phyloP scores from a whole-genome alignment of 306 rosid genomes.

The Rosa lucieae region DNA sequence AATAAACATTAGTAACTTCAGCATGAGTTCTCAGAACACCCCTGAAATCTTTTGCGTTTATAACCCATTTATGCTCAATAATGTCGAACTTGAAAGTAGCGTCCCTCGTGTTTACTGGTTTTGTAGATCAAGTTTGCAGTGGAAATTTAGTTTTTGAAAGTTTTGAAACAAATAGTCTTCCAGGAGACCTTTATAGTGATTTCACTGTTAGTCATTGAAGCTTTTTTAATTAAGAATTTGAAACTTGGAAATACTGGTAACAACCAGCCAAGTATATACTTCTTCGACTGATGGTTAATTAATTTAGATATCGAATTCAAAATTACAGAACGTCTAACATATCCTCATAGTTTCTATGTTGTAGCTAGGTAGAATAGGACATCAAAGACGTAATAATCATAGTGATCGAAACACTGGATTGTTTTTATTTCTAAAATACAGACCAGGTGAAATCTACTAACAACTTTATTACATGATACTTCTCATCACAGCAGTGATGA shows the following conservation, averaged over 20 bases:
- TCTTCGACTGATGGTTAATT: background rate
- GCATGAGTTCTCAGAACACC: background rate
- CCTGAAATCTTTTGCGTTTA: background rate
- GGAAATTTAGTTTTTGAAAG: background rate
- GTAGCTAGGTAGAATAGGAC: background rate
- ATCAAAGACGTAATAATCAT: background rate
- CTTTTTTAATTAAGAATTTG: background rate
- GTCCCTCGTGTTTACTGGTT: background rate
- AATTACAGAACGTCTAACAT: background rate
- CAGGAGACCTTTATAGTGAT: background rate
- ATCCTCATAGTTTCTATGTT: background rate
- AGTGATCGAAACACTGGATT: background rate
- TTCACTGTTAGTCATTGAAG: background rate
- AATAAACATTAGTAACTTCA: background rate
- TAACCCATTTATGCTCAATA: background rate
- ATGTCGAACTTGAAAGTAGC: background rate
- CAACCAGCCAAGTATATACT: background rate
- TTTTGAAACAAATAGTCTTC: background rate
- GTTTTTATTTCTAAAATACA: background rate
- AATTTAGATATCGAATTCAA: background rate
- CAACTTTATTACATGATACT: background rate
- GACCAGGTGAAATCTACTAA: background rate
- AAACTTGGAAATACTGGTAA: background rate
- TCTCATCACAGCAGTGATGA: background rate
- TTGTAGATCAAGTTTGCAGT: background rate